Conservation (phyloP, 164 flowering plant genomes). For the Chloranthus sessilifolius region DNA sequence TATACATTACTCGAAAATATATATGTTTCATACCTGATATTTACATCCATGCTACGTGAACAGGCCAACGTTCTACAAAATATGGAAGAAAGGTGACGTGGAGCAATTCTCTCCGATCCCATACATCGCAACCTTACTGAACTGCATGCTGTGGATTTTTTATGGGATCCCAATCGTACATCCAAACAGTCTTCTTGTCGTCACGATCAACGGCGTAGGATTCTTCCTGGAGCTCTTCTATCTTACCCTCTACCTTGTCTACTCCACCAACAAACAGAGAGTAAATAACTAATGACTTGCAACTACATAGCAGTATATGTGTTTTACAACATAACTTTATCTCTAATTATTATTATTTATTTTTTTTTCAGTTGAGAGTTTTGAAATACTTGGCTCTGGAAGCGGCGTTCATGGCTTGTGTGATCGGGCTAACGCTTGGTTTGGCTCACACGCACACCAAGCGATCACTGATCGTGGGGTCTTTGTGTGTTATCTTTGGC, state of each 20-base stretch:
- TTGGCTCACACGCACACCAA: conserved; percentile 14
- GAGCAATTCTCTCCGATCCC: conserved; percentile 38
- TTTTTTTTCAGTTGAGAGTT: conserved; percentile 30
- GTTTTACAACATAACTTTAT: no score
- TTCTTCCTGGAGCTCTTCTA: conserved; percentile 24
- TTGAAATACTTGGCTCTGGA: conserved; percentile 12
- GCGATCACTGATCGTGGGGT: not conserved
- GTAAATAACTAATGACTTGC: no score
- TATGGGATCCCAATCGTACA: conserved; percentile 42
- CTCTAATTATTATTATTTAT: no score
- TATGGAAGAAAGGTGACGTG: conserved; percentile 26
- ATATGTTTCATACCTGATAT: no score
- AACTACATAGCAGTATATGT: no score
- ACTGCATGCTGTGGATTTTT: conserved; percentile 37
- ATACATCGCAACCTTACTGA: conserved; percentile 30
- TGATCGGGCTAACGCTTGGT: conserved; percentile 21
- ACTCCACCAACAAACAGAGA: conserved; percentile 23
- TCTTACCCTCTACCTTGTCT: conserved; percentile 20
- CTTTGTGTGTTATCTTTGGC: not conserved
- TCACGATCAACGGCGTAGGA: conserved; percentile 39
- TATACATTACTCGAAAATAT: no score
- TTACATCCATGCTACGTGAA: not conserved
- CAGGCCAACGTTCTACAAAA: conserved; percentile 37
- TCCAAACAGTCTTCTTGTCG: conserved; percentile 37
- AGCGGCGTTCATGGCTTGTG: conserved; percentile 16